A percentile compares a stretch with the other conserved stretches of the same genome.
phyloP scores from a whole-genome alignment of 164 flowering plant species.

The Nymphaea colorata region DNA sequence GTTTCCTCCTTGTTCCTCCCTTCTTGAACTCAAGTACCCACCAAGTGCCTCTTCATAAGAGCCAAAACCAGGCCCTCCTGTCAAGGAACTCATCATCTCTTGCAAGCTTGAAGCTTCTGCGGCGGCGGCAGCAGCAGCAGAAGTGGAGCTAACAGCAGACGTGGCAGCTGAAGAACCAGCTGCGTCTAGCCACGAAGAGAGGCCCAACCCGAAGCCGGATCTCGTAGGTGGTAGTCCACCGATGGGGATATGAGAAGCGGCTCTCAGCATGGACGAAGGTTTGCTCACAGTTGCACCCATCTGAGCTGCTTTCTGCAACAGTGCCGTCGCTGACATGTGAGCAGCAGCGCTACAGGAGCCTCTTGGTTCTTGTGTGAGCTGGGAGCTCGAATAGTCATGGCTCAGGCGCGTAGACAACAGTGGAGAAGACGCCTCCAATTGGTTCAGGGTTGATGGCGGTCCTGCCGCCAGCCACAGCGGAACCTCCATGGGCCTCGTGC shows the following conservation, averaged over 20 bases:
- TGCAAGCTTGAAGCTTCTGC: slow-evolving; percentile 23
- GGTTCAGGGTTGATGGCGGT: neutral
- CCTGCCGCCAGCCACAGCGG: slow-evolving; percentile 10
- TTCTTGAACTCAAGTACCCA: slow-evolving; percentile 20
- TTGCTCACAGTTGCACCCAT: slow-evolving; percentile 72
- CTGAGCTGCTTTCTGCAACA: slow-evolving; percentile 90
- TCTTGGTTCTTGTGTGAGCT: slow-evolving; percentile 12
- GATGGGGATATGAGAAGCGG: slow-evolving; percentile 41
- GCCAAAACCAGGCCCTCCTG: slow-evolving; percentile 18
- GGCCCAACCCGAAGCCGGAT: slow-evolving; percentile 28
- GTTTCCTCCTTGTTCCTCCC: slow-evolving; percentile 12
- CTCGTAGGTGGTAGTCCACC: slow-evolving; percentile 8
- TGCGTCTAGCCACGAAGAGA: slow-evolving; percentile 42
- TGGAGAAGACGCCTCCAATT: slow-evolving; percentile 20
- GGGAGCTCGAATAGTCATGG: slow-evolving; percentile 15
- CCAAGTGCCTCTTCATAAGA: slow-evolving; percentile 34
- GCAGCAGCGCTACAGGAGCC: slow-evolving; percentile 13
- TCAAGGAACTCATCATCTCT: slow-evolving; percentile 28
- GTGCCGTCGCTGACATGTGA: slow-evolving; percentile 91
- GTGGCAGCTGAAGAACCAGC: slow-evolving; percentile 15
- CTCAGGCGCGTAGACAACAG: slow-evolving; percentile 20
- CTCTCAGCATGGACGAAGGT: slow-evolving; percentile 16
- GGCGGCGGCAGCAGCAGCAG: slow-evolving; percentile 9
- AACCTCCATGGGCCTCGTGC: neutral
- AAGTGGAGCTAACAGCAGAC: slow-evolving; percentile 16